phyloP scores from a whole-genome alignment of 495 filamentous ascomycete species.

The Hypoxylon subgilvum region DNA sequence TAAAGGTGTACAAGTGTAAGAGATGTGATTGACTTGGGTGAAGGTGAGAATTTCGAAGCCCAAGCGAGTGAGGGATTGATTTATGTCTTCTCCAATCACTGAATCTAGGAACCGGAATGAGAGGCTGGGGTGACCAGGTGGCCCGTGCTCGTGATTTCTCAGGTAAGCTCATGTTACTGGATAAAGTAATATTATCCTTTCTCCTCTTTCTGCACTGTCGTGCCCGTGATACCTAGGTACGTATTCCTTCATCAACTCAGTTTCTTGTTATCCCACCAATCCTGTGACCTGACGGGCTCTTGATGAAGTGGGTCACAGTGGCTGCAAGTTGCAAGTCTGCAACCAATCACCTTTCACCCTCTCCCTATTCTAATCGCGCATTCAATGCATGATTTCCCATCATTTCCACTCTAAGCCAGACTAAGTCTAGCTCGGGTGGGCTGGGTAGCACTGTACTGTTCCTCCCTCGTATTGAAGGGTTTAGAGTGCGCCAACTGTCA shows the following conservation, averaged over 20 bases:
- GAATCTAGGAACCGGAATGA: too few species aligned
- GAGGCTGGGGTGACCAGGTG: too few species aligned
- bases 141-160: too few species aligned
- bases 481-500: constrained; percentile 17
- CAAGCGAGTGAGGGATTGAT: too few species aligned
- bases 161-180: constrained; percentile 12
- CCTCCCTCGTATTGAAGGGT: constrained; percentile 26
- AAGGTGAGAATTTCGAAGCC: too few species aligned
- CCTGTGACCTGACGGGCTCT: neutral
- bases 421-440: constrained; percentile 24
- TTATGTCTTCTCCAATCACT: too few species aligned
- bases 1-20: too few species aligned
- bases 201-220: neutral
- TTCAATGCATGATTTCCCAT: constrained; percentile 33
- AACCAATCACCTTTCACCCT: constrained; percentile 16
- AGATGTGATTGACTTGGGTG: too few species aligned
- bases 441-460: constrained; percentile 20
- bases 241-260: constrained; percentile 6
- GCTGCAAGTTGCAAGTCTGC: neutral
- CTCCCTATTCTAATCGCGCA: constrained; percentile 30
- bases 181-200: constrained; percentile 13
- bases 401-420: constrained; percentile 14
- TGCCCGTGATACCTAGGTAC: constrained; percentile 2
- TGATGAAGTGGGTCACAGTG: constrained; percentile 1
- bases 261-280: constrained; percentile 18